Base-by-base conservation (phyloP, 2,329 filamentous ascomycete genomes). In the Fusarium proliferatum region DNA sequence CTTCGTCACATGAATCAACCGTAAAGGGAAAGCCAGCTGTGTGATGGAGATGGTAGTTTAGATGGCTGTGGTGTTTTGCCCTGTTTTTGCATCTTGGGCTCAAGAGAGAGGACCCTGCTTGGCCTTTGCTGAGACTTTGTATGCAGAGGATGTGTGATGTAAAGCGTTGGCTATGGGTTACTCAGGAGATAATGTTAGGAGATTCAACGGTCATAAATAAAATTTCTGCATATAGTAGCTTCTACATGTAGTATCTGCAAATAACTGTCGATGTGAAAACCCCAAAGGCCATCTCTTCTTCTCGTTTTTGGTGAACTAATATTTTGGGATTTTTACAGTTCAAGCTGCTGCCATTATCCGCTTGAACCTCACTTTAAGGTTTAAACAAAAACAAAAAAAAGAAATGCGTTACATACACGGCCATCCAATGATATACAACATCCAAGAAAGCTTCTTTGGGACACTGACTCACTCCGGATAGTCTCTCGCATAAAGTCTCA, bases 121-220 rank as follows among this genome's bases (percentile, higher is more conserved):
- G 3, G 9, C 13, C 2, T 23, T 5, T 6, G 10, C 6, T 9
- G 0, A 23, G 28, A 6, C 4, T 23, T 23, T 23, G 23, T 23
- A 23, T 23, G 23, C 23, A 23, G 23, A 23, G 23, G 23, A 23
- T 23, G 23, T 23, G 23, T 23, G 23, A 23, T 23, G 23, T 10
- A 0, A 0, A 9, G 3, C 21, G 10, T 33, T 3, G 11, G 11
- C 5, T 1, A 10, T 23, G 8, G 8, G 30, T 4, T 4, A 51
- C 15, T 23, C 8, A 51, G 13, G 2, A 23, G 30, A n/a, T 2
- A 19, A 17, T 19, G 2, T 6, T 34, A 10, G 1, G 16, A 17
- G 16, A 34, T 17, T 5, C 15, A 9, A n/a, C 11, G 2, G 2
- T 34, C 4, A 19, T 12, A 13, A 33, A 2, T 23, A 10, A n/a